Conservation (phyloP, 306 rosid species). For the Lathyrus oleraceus region DNA sequence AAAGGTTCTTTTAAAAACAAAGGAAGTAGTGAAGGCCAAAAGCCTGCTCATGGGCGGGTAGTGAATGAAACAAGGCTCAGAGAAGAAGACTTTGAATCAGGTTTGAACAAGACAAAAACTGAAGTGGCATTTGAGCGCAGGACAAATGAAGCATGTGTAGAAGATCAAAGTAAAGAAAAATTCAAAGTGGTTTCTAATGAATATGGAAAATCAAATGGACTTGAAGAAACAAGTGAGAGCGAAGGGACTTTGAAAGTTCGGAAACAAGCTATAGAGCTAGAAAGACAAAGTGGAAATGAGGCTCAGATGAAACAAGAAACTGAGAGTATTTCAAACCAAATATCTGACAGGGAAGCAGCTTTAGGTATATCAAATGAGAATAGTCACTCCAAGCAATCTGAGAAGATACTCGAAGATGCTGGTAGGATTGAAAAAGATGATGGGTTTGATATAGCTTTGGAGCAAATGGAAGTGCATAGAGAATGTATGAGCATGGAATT, state of each 20-base stretch:
- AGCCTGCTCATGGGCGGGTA: constrained; percentile 42
- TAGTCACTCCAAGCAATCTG: constrained; percentile 33
- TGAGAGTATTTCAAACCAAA: constrained; percentile 31
- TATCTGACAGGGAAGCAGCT: constrained; percentile 42
- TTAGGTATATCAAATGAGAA: constrained; percentile 35
- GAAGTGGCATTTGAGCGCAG: constrained; percentile 27
- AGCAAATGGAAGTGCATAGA: constrained; percentile 32
- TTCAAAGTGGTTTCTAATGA: constrained; percentile 32
- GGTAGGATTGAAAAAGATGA: constrained; percentile 25
- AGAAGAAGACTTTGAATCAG: constrained; percentile 44
- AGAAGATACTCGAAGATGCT: constrained; percentile 36
- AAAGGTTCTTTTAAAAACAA: constrained; percentile 32
- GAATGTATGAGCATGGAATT: constrained; percentile 31
- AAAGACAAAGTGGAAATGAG: constrained; percentile 33
- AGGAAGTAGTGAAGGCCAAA: constrained; percentile 40
- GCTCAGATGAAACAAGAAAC: constrained; percentile 36
- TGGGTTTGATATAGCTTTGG: constrained; percentile 35
- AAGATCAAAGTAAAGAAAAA: constrained; percentile 41
- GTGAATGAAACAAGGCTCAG: constrained; percentile 44
- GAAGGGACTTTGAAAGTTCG: constrained; percentile 26
- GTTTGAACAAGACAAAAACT: constrained; percentile 44
- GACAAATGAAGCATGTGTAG: constrained; percentile 29
- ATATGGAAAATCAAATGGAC: constrained; percentile 40
- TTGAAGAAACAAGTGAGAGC: constrained; percentile 28
- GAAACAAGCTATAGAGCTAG: constrained; percentile 37